Percentiles rank a stretch among this genome's conserved stretches.
Conservation (phyloP, 2,329 filamentous ascomycete genomes). For the Colletotrichum lupini region DNA sequence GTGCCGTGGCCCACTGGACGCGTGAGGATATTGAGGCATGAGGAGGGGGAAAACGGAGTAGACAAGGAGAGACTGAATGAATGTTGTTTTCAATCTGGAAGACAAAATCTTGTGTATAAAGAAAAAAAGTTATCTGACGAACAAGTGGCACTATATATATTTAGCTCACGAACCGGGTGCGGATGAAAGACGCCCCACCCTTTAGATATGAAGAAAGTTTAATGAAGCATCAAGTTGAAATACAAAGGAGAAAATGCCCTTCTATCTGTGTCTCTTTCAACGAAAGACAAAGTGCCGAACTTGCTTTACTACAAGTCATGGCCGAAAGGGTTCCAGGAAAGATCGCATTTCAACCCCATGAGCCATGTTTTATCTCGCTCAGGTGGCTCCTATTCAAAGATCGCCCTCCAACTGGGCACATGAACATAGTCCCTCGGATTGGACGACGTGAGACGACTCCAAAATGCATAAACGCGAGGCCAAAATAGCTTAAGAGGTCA, state of each 20-base stretch:
- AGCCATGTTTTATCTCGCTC: no score
- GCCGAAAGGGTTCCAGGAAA: no score
- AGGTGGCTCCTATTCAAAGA: no score
- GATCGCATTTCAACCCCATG: no score
- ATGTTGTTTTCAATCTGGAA: not conserved
- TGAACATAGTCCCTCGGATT: no score
- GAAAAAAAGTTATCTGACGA: not conserved
- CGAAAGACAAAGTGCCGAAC: no score
- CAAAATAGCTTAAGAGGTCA: no score
- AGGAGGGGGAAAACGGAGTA: slow-evolving; percentile 16
- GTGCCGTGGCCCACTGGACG: slow-evolving; percentile 64
- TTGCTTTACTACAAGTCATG: no score
- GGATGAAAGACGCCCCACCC: not conserved
- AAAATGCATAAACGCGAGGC: no score
- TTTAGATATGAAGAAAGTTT: not conserved
- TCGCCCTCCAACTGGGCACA: no score
- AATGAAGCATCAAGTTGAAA: not conserved
- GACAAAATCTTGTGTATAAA: not conserved
- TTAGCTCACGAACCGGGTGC: not conserved
- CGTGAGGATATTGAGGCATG: slow-evolving; percentile 76
- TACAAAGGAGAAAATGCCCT: not conserved
- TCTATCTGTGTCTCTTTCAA: no score
- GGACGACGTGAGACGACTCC: no score
- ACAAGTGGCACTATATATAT: not conserved
- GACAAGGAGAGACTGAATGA: not conserved